phyloP scores from a whole-genome alignment of 2,329 filamentous ascomycete genomes.

The Ciborinia camelliae region DNA sequence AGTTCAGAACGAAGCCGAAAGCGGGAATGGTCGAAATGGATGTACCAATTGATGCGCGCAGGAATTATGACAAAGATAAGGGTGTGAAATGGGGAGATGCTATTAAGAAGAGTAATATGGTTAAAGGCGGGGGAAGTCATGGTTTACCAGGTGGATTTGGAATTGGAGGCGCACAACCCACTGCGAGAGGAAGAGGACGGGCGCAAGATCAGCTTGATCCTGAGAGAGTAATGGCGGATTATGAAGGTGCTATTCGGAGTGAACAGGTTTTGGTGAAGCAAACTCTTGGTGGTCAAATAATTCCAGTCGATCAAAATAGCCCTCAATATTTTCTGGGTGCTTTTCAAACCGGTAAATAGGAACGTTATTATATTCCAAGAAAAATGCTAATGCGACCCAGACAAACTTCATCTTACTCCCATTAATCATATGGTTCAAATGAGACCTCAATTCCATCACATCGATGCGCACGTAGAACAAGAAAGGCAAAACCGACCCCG shows the following conservation, averaged over 20 bases:
- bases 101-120: conserved; percentile 52
- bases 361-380: not conserved
- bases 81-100: conserved; percentile 80
- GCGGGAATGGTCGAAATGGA: conserved; percentile 89
- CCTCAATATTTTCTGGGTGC: conserved; percentile 81
- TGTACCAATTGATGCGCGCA: conserved; percentile 67
- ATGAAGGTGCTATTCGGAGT: conserved; percentile 64
- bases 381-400: conserved; percentile 43
- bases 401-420: conserved; percentile 81
- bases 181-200: conserved; percentile 38
- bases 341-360: conserved; percentile 71
- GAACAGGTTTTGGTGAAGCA: conserved; percentile 74
- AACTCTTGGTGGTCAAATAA: conserved; percentile 79
- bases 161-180: conserved; percentile 46
- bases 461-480: conserved; percentile 79
- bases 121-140: conserved; percentile 60
- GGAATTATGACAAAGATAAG: conserved; percentile 79
- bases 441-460: conserved; percentile 86
- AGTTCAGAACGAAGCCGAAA: conserved; percentile 76
- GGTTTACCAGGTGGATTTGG: conserved; percentile 73
- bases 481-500: conserved; percentile 42
- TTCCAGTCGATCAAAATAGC: conserved; percentile 59
- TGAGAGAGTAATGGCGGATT: conserved; percentile 48
- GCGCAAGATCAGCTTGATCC: conserved; percentile 36
- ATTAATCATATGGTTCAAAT: conserved; percentile 82